Conservation (phyloP, 2,329 filamentous ascomycete species). For the Metarhizium rileyi region DNA sequence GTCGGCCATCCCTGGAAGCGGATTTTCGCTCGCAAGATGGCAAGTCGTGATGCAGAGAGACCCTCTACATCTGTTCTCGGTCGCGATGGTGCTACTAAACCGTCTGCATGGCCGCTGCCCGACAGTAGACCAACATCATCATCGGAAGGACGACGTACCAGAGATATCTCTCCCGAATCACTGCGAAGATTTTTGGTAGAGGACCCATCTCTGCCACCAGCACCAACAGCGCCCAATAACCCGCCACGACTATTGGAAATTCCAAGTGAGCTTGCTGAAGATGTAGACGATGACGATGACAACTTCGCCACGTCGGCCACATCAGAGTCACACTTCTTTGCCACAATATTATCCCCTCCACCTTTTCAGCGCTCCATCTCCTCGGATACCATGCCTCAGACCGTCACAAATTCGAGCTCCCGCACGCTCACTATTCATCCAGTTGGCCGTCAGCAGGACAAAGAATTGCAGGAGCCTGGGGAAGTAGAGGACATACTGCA, state of each 20-base stretch:
- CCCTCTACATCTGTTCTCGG: not conserved
- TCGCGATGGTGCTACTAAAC: not conserved
- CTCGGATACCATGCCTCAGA: constrained; percentile 17
- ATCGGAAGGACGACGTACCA: constrained; percentile 33
- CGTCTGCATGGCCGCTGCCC: not conserved
- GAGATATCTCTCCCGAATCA: constrained; percentile 47
- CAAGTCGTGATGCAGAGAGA: not conserved
- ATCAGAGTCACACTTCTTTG: constrained; percentile 33
- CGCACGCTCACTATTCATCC: constrained; percentile 15
- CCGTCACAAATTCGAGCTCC: constrained; percentile 14
- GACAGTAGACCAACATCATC: constrained; percentile 1
- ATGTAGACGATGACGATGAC: constrained; percentile 39
- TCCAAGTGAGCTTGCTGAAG: constrained; percentile 25
- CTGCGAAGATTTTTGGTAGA: constrained; percentile 41
- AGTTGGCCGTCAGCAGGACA: constrained; percentile 6
- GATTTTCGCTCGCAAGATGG: constrained; percentile 36
- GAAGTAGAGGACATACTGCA: constrained; percentile 6
- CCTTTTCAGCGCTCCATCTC: constrained; percentile 32
- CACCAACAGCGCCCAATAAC: constrained; percentile 18
- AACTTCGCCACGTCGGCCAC: constrained; percentile 48
- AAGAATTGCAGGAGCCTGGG: constrained; percentile 2
- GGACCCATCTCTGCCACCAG: constrained; percentile 25
- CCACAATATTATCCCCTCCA: constrained; percentile 42
- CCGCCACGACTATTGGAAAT: constrained; percentile 21
- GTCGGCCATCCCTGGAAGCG: constrained; percentile 41